Evolutionary conservation across 129 eudicot species (phyloP), one percentile per base, ranked within the genome.

Genomic region (Cynara cardunculus): DNA sequence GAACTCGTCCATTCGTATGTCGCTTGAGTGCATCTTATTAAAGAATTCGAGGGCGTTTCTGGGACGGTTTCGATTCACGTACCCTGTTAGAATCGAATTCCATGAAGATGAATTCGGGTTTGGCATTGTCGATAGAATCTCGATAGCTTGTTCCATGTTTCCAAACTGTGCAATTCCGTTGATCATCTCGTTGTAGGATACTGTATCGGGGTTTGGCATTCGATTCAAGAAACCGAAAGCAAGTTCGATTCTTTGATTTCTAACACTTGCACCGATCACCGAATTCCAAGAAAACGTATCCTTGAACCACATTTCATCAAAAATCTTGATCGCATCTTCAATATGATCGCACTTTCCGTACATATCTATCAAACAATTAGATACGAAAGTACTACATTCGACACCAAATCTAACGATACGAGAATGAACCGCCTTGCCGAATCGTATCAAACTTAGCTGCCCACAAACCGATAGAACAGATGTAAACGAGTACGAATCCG

Each of bases 241-340:
- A 65, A 72, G 87, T 71, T 91, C 96, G 65, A 91, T 82, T 70
- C 81, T 83, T 71, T 75, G 82, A 41, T 91, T 91, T 78, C 98
- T 78, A 59, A 88, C 89, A 91, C 87, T 68, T 4, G 98, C 96
- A 32, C 92, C 86, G 3, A 91, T 84, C 41, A 87, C 87, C 5
- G 94, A 88, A 75, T 94, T 94, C 97, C 97, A 94, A 46, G 98
- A 88, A 77, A 91, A 83, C 0, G 78, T 71, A 74, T 91, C 98
- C 72, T 83, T 91, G 14, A 79, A 89, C 53, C 25, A 30, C 81
- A 87, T 85, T 68, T 68, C 72, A 13, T 78, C 13, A 24, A 94
- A 94, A 72, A 88, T 72, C 67, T 25, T 24, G 64, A 87, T 83
- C 0, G 94, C 91, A 4, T 90, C 92, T 32, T 88, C 90, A 62